Evolutionary conservation across 768 basidiomycete genomes (phyloP), one percentile per base, ranked within the genome.

Genomic region (Tremella fuciformis): DNA sequence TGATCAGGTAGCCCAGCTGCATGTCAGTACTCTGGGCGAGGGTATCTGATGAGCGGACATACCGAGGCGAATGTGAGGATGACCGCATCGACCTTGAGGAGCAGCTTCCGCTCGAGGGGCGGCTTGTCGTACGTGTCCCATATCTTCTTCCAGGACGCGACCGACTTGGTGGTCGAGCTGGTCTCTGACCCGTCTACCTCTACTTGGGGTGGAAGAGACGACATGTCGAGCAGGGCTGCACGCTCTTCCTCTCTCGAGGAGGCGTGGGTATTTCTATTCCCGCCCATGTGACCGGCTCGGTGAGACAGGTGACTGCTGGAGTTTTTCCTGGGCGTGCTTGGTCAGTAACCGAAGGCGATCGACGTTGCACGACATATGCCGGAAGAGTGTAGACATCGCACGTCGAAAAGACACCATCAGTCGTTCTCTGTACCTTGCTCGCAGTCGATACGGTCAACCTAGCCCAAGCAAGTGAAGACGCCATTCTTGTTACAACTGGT

Each of bases 51-150:
- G 29, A 53, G 9, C 13, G 2, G 34, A 52, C 56, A 24, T 44
- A 64, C 62, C 42, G 66, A 68, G 2, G 61, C 61, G 29, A 68
- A 65, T 1, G 62, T 51, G 13, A 68, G 57, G 13, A 68, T 16
- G 21, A 55, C 51, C 4, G 60, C 61, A 51, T 68, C 66, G 38
- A 68, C 53, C 44, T 68, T 68, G 63, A 64, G 58, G 24, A 67
- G 48, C 0, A 67, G 62, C 50, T 56, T 54, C n/a, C 62, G 47
- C 57, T 67, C 37, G 41, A 41, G 38, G 9, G 29, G 21, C 11
- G 53, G 53, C 7, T 41, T 38, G 40, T 54, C 53, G 8, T 57
- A 61, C 15, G 66, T 68, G 40, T 68, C 64, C 66, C 66, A 68
- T 9, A 68, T 22, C 21, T 49, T 34, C 18, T n/a, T 29, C 29